Evolutionary conservation across 257 asterid genomes (phyloP), one percentile per base, ranked within the genome.

Genomic region (Verbascum thapsus): DNA sequence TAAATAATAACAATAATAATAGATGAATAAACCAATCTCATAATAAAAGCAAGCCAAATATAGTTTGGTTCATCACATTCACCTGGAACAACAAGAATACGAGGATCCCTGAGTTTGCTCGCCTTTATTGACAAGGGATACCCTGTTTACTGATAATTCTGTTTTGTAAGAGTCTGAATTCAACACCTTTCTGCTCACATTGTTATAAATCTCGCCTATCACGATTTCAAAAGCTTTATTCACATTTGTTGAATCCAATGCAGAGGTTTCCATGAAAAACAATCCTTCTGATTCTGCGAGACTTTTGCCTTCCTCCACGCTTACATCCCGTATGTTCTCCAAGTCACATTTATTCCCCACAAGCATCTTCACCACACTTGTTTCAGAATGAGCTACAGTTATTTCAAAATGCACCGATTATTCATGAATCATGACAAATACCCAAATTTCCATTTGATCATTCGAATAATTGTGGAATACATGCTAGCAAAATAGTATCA

Each of bases 251-350:
- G 90, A 76, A 58, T 83, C 87, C 49, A 83, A 47, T 3, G 90
- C 90, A 40, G 90, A 83, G 52, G 90, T 83, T 68, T 83, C 90
- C 90, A 83, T 83, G 76, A 83, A 83, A 68, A 78, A 83, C 53
- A 83, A 45, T 23, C 90, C 86, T 73, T 83, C 87, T 7, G 85
- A 68, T 78, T 83, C 90, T 4, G 90, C 87, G 5, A 83, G 76
- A 70, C 69, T 71, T 75, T 73, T 80, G 69, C 90, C 85, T 63
- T 80, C 90, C 70, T 83, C 87, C 30, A 80, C 60, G 52, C 80
- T 83, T 64, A 80, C 82, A 16, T 72, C 79, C 55, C 89, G 72
- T 73, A 83, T 80, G 16, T 66, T 77, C 41, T 69, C 86, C 72
- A 83, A 75, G 53, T 83, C 89, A 1, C 70, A 69, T 68, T 83